phyloP scores from a whole-genome alignment of 2,329 filamentous ascomycete genomes.

The Mycosphaerella sp. region DNA sequence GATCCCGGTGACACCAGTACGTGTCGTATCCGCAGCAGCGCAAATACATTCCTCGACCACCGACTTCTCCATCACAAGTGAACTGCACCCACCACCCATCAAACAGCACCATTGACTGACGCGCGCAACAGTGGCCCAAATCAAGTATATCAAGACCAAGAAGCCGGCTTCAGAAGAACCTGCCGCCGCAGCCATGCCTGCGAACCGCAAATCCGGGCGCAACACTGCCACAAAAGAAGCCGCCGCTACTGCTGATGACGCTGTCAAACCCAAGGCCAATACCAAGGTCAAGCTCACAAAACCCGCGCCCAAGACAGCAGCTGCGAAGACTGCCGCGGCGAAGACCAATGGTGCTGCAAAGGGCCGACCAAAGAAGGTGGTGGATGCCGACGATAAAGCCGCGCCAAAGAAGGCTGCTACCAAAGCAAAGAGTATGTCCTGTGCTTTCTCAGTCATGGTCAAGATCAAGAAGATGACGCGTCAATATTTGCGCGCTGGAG shows the following conservation, averaged over 20 bases:
- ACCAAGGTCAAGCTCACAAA: constrained; percentile 29
- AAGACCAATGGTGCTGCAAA: constrained; percentile 28
- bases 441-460: constrained; percentile 1
- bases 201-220: constrained; percentile 21
- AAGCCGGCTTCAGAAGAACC: constrained; percentile 16
- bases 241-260: constrained; percentile 7
- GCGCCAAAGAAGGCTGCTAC: constrained; percentile 17
- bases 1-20: neutral
- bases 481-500: neutral
- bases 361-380: constrained; percentile 13
- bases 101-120: neutral
- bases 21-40: neutral
- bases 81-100: neutral
- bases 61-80: neutral
- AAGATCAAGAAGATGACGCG: neutral
- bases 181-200: constrained; percentile 17
- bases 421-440: constrained; percentile 19
- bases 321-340: constrained; percentile 22
- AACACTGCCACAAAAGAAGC: constrained; percentile 14
- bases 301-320: constrained; percentile 18
- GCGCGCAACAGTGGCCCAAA: constrained; percentile 23
- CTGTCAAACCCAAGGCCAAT: constrained; percentile 25
- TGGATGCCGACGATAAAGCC: constrained; percentile 16
- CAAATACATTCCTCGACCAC: neutral
- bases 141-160: constrained; percentile 29